Evolutionary conservation across 2,329 filamentous ascomycete species (phyloP).

Genomic region (Trichoderma atrobrunneum): DNA sequence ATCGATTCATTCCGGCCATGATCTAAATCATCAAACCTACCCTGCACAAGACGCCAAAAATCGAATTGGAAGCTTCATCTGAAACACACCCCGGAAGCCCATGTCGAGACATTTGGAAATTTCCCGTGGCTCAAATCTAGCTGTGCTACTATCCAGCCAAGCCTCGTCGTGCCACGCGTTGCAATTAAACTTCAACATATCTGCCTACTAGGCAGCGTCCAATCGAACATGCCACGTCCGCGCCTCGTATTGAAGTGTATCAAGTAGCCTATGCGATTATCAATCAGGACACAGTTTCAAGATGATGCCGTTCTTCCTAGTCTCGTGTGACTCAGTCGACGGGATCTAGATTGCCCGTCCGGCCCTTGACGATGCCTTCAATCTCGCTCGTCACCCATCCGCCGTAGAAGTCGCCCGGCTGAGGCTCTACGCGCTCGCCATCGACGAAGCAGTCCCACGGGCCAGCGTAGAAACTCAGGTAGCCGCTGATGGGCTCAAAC

Average conservation of each 20-base stretch:
- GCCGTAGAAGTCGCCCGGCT: constrained; percentile 62
- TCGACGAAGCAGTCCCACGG: constrained; percentile 63
- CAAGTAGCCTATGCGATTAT: neutral
- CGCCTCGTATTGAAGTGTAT: neutral
- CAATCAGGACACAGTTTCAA: neutral
- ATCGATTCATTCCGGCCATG: neutral
- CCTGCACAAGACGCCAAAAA: neutral
- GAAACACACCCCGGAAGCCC: neutral
- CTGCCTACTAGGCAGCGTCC: neutral
- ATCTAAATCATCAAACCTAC: neutral
- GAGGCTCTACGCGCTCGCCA: constrained; percentile 56
- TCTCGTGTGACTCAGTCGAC: constrained; percentile 26
- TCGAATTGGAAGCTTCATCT: neutral
- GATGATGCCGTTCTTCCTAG: neutral
- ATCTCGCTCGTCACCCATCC: constrained; percentile 63
- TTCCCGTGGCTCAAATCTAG: neutral
- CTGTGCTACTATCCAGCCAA: neutral
- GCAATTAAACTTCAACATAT: neutral
- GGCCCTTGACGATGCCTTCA: constrained; percentile 48
- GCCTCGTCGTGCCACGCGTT: neutral
- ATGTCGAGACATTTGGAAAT: neutral
- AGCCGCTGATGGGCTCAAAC: constrained; percentile 53
- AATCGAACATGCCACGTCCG: neutral
- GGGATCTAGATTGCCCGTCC: constrained; percentile 40
- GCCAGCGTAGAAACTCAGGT: constrained; percentile 58